These are phyloP conservation scores for Chrysosporium queenslandicum DNA, from an alignment of 2,329 filamentous ascomycete genomes.

Conservation along the genomic window DNA sequence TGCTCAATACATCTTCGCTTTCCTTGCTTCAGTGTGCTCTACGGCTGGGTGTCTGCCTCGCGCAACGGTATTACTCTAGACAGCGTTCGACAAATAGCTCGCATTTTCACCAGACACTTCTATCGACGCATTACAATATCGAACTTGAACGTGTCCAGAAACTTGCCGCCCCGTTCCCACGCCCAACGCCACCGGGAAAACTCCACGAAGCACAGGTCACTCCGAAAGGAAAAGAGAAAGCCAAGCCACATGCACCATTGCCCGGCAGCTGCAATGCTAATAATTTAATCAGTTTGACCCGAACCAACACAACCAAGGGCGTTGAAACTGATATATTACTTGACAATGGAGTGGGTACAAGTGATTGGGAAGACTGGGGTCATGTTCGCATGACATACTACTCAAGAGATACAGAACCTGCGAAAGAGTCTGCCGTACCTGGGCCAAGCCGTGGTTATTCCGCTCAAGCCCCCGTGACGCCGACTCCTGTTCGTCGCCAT, in stretches of 20 bases:
- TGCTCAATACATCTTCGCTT: slow-evolving; percentile 78
- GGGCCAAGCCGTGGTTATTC: slow-evolving; percentile 22
- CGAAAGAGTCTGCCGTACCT: slow-evolving; percentile 26
- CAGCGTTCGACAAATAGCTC: slow-evolving; percentile 58
- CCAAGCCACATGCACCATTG: slow-evolving; percentile 29
- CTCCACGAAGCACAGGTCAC: slow-evolving; percentile 41
- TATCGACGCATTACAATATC: slow-evolving; percentile 72
- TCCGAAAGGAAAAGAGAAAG: slow-evolving; percentile 66
- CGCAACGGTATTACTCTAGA: slow-evolving; percentile 84
- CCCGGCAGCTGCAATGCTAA: slow-evolving; percentile 58
- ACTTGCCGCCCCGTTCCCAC: slow-evolving; percentile 71
- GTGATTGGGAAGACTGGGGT: slow-evolving; percentile 65
- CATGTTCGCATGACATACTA: slow-evolving; percentile 76
- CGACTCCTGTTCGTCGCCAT: slow-evolving; percentile 64
- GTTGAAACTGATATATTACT: slow-evolving; percentile 23
- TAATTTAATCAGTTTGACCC: slow-evolving; percentile 67
- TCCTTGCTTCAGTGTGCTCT: slow-evolving; percentile 68
- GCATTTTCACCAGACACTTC: slow-evolving; percentile 59
- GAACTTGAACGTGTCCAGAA: slow-evolving; percentile 70
- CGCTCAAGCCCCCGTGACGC: slow-evolving; percentile 53
- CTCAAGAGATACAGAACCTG: slow-evolving; percentile 29
- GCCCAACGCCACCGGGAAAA: slow-evolving; percentile 49
- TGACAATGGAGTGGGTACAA: slow-evolving; percentile 26
- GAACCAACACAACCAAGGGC: slow-evolving; percentile 38
- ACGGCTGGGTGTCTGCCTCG: slow-evolving; percentile 71